A percentile compares a stretch with the other conserved stretches of the same genome.
These are phyloP conservation scores for Termitomyces sp. DNA, from an alignment of 1,284 basidiomycete genomes.

Conservation along the genomic window DNA sequence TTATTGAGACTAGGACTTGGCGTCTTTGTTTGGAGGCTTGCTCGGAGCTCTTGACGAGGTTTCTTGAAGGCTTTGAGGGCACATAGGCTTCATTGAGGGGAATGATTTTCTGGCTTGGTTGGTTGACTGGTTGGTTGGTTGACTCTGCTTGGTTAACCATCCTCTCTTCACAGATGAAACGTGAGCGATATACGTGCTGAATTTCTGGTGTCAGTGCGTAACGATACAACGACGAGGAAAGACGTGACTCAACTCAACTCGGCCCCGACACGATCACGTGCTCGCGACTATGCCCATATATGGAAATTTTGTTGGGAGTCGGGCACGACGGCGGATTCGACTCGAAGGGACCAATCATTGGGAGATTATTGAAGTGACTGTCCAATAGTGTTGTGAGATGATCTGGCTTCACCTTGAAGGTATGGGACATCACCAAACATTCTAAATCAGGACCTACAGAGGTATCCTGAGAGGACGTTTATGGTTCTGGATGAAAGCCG, in stretches of 20 bases:
- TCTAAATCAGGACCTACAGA: not conserved
- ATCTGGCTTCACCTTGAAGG: not conserved
- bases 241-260: not conserved
- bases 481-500: not conserved
- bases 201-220: not conserved
- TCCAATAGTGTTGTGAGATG: not conserved
- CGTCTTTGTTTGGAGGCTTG: not conserved
- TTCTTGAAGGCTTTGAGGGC: not conserved
- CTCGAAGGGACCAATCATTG: not conserved
- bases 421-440: not conserved
- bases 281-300: not conserved
- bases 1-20: not conserved
- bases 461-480: not conserved
- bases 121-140: not conserved
- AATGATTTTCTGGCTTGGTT: not conserved
- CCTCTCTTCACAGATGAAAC: not conserved
- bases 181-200: not conserved
- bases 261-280: constrained; percentile 2
- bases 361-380: not conserved
- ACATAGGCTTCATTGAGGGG: not conserved
- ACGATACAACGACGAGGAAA: not conserved
- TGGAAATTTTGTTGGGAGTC: not conserved
- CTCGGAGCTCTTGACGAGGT: not conserved
- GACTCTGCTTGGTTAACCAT: not conserved
- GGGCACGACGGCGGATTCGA: not conserved